A percentile compares a stretch with the other conserved stretches of the same genome.
These are phyloP conservation scores for Pythium sukuiense DNA, from an alignment of 352 stramenopile species.

Conservation along the genomic window DNA sequence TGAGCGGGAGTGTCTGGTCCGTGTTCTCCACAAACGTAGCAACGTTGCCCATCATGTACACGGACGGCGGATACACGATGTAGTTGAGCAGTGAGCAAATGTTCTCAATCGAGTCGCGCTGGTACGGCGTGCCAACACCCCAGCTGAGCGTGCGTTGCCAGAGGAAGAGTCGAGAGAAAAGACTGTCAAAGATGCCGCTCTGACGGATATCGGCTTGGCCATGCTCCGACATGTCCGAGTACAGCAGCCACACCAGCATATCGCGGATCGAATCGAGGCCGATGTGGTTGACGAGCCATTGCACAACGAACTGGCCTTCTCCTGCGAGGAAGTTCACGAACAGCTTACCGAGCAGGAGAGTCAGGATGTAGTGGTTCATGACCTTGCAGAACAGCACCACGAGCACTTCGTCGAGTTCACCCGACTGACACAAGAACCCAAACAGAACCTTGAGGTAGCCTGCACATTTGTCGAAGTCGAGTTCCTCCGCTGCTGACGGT, in stretches of 20 bases:
- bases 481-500: slow-evolving; percentile 36
- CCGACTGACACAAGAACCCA: slow-evolving; percentile 72
- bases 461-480: slow-evolving; percentile 49
- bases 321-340: slow-evolving; percentile 68
- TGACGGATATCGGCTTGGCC: slow-evolving; percentile 61
- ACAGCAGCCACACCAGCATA: slow-evolving; percentile 81
- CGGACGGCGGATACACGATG: slow-evolving; percentile 81
- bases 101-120: slow-evolving; percentile 86
- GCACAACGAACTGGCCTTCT: slow-evolving; percentile 69
- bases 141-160: slow-evolving; percentile 84
- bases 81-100: slow-evolving; percentile 86
- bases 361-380: slow-evolving; percentile 79
- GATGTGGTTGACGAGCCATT: slow-evolving; percentile 80
- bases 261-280: slow-evolving; percentile 84
- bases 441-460: slow-evolving; percentile 84
- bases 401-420: slow-evolving; percentile 72
- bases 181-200: slow-evolving; percentile 72
- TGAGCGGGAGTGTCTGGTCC: slow-evolving; percentile 79
- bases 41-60: slow-evolving; percentile 85
- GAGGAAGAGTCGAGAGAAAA: slow-evolving; percentile 76
- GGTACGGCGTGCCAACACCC: slow-evolving; percentile 81
- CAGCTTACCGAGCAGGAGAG: slow-evolving; percentile 62
- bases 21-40: slow-evolving; percentile 85
- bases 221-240: slow-evolving; percentile 76
- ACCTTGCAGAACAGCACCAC: slow-evolving; percentile 88